These are phyloP conservation scores for Thermoascus crustaceus DNA, from an alignment of 2,329 filamentous ascomycete genomes.

Conservation along the genomic window DNA sequence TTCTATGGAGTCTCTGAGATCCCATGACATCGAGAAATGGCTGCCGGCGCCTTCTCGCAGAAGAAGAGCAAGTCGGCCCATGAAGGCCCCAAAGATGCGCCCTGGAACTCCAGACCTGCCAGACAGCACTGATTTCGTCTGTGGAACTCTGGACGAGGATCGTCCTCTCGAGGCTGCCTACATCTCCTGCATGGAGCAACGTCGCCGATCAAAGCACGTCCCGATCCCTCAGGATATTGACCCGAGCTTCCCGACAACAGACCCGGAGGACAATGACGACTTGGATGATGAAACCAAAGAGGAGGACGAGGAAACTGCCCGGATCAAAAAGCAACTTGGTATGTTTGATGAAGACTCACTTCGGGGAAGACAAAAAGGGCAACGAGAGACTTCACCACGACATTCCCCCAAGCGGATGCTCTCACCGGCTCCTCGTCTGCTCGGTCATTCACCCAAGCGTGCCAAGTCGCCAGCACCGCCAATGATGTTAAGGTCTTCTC, in stretches of 20 bases:
- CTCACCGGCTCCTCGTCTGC: constrained; percentile 48
- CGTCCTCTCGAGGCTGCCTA: constrained; percentile 91
- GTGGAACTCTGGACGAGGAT: constrained; percentile 92
- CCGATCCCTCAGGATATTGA: constrained; percentile 93
- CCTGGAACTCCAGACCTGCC: constrained; percentile 73
- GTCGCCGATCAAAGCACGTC: constrained; percentile 72
- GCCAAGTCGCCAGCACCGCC: constrained; percentile 63
- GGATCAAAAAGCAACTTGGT: constrained; percentile 66
- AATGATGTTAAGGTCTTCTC: constrained; percentile 44
- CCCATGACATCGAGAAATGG: constrained; percentile 23
- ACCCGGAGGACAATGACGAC: constrained; percentile 70
- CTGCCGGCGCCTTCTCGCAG: constrained; percentile 22
- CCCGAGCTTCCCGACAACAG: constrained; percentile 91
- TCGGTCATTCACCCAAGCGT: constrained; percentile 48
- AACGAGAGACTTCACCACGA: constrained; percentile 46
- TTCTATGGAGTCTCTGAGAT: constrained; percentile 44
- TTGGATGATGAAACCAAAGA: constrained; percentile 54
- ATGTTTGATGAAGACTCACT: constrained; percentile 52
- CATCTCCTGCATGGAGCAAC: constrained; percentile 71
- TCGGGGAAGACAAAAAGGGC: constrained; percentile 36
- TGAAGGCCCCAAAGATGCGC: constrained; percentile 49
- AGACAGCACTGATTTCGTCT: constrained; percentile 98
- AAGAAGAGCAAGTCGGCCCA: constrained; percentile 25
- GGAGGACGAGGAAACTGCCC: constrained; percentile 56
- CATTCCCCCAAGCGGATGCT: constrained; percentile 56